phyloP scores from a whole-genome alignment of 176 grass and related monocot genomes.

The Areca catechu region DNA sequence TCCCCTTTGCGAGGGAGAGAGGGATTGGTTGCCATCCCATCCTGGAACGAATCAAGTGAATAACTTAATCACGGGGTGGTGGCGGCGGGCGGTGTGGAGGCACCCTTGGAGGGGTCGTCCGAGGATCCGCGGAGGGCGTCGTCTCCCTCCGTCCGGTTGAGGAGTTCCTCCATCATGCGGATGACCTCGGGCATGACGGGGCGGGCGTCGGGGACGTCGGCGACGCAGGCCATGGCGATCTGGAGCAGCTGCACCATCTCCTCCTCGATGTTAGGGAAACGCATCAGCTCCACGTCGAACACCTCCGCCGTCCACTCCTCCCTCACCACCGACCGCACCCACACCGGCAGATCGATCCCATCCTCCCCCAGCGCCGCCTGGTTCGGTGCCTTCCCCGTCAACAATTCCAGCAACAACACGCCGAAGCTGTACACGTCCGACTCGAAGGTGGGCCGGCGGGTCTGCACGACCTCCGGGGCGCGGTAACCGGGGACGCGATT shows the following conservation, averaged over 20 bases:
- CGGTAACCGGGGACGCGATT: slow-evolving; percentile 43
- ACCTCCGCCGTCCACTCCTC: slow-evolving; percentile 98
- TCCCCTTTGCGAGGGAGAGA: too few species aligned
- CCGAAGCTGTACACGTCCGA: slow-evolving; percentile 85
- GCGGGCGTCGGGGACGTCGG: slow-evolving; percentile 47
- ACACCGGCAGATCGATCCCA: slow-evolving; percentile 70
- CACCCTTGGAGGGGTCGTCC: slow-evolving; percentile 26
- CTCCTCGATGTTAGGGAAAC: slow-evolving; percentile 49
- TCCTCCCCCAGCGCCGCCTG: slow-evolving; percentile 58
- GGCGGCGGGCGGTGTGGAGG: slow-evolving; percentile 42
- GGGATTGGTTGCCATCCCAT: too few species aligned
- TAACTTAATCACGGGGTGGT: slow-evolving; percentile 36
- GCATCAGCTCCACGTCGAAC: slow-evolving; percentile 75
- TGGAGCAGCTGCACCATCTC: slow-evolving; percentile 92
- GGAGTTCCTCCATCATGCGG: slow-evolving; percentile 58
- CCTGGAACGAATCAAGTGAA: too few species aligned
- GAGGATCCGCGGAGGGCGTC: slow-evolving; percentile 36
- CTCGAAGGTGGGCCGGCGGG: slow-evolving; percentile 50
- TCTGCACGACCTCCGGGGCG: slow-evolving; percentile 59
- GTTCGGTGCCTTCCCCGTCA: slow-evolving; percentile 57
- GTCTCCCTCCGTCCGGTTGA: slow-evolving; percentile 32
- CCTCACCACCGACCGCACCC: slow-evolving; percentile 90
- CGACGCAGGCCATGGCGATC: slow-evolving; percentile 77
- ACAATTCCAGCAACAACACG: slow-evolving; percentile 70
- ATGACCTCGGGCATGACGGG: slow-evolving; percentile 40